phyloP scores from a whole-genome alignment of 2,329 filamentous ascomycete species.

The Penicillium expansum region DNA sequence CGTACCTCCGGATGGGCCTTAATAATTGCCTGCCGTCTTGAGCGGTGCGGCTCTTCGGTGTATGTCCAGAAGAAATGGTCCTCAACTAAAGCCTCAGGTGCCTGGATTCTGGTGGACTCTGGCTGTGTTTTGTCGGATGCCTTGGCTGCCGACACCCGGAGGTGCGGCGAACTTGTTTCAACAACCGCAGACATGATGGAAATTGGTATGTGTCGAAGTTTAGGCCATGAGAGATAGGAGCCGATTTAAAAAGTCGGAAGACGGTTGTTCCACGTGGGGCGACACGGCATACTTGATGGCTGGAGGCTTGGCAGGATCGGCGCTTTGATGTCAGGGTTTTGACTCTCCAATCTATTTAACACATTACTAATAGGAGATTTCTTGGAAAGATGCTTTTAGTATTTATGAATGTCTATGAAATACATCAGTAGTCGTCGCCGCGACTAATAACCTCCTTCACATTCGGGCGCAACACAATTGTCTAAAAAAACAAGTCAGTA shows the following conservation, averaged over 20 bases:
- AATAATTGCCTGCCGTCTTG: constrained; percentile 87
- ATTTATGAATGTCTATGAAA: constrained; percentile 4
- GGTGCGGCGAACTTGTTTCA: constrained; percentile 34
- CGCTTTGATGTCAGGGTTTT: neutral
- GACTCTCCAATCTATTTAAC: neutral
- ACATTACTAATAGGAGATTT: constrained; percentile 3
- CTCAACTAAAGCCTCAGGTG: constrained; percentile 36
- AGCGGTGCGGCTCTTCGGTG: constrained; percentile 94
- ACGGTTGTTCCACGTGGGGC: constrained; percentile 39
- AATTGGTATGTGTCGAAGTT: constrained; percentile 9
- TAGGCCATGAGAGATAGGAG: constrained; percentile 11
- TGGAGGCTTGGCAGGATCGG: constrained; percentile 20
- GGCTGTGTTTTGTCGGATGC: constrained; percentile 20
- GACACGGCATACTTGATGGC: constrained; percentile 21
- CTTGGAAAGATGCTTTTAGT: constrained; percentile 6
- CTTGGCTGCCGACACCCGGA: constrained; percentile 35
- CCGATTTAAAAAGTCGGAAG: constrained; percentile 26
- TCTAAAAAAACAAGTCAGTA: constrained; percentile 47
- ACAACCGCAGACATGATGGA: constrained; percentile 30
- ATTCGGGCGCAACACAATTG: constrained; percentile 71
- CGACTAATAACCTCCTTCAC: constrained; percentile 86
- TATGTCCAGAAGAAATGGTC: constrained; percentile 96
- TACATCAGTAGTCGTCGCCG: constrained; percentile 73
- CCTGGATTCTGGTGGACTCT: constrained; percentile 26
- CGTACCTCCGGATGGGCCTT: constrained; percentile 92